phyloP scores from a whole-genome alignment of 768 basidiomycete genomes.

The Melanogaster broomeanus region DNA sequence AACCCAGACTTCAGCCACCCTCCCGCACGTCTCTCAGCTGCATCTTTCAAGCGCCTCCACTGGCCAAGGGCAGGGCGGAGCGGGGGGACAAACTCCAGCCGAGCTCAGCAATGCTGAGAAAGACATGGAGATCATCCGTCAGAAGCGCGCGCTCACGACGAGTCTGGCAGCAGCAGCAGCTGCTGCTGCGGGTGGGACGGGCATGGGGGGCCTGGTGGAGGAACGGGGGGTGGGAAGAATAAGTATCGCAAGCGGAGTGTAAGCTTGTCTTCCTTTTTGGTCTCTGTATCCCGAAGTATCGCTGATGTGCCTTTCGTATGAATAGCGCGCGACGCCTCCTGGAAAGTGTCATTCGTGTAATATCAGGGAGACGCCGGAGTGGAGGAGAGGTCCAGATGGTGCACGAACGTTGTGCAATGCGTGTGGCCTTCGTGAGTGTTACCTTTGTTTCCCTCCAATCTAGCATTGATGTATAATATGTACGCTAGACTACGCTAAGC shows the following conservation, averaged over 20 bases:
- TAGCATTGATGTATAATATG: not conserved
- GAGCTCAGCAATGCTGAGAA: constrained; percentile 70
- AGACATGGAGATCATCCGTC: constrained; percentile 84
- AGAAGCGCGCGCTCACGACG: constrained; percentile 72
- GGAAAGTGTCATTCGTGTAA: constrained; percentile 89
- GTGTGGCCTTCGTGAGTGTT: constrained; percentile 69
- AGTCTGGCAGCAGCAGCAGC: constrained; percentile 56
- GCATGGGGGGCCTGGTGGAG: constrained; percentile 30
- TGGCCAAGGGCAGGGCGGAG: constrained; percentile 7
- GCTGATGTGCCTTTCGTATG: constrained; percentile 30
- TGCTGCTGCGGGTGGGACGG: constrained; percentile 34
- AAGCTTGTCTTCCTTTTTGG: constrained; percentile 36
- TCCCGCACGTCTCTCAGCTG: constrained; percentile 26
- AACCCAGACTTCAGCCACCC: constrained; percentile 17
- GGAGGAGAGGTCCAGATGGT: constrained; percentile 83
- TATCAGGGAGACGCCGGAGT: constrained; percentile 87
- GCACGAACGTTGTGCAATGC: constrained; percentile 85
- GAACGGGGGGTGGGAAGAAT: constrained; percentile 48
- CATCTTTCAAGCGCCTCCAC: constrained; percentile 20
- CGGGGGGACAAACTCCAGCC: constrained; percentile 32
- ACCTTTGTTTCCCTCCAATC: not conserved
- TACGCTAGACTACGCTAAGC: constrained; percentile 73
- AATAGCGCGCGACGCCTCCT: constrained; percentile 79
- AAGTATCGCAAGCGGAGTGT: constrained; percentile 88
- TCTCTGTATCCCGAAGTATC: constrained; percentile 1